Evolutionary conservation across 106 monocot genomes (phyloP), one percentile per base, ranked within the genome.

Genomic region (Acorus calamus): DNA sequence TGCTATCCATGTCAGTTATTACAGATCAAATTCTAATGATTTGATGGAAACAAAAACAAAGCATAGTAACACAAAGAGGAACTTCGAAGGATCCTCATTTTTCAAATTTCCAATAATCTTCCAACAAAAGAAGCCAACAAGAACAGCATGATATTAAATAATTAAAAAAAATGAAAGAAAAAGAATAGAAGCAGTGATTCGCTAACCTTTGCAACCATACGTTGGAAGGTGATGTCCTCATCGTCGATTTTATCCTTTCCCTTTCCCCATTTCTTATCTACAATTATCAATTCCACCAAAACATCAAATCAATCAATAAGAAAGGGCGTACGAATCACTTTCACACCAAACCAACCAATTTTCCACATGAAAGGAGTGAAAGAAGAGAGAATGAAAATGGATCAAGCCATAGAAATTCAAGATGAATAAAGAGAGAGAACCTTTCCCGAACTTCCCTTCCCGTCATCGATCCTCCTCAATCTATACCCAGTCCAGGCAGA

Each of bases 191-290:
- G 78, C 43, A 61, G 67, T 59, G 65, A 82, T 74, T 46, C 70
- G 68, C 86, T 86, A 86, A 86, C 86, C 86, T 83, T 86, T 61
- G 86, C 79, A 0, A 86, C 86, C 86, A 86, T 86, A 7, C 86
- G 80, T 44, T 88, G 87, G 69, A 88, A 88, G 44, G 87, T 84
- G 60, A 84, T 60, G 63, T 88, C 87, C 61, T 88, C 87, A 45
- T 84, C 87, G 65, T 88, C 87, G 44, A 88, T 84, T 69, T 78
- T 88, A 50, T 88, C 87, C 71, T 83, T 88, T 11, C 87, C 84
- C 59, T 88, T 88, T 7, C 84, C 83, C 74, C 51, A 83, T 65
- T 84, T 88, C 63, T 60, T 84, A 69, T 88, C 87, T 88, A 72
- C 42, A 8, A 71, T 3, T 56, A 48, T n/a, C n/a, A 48, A 56